Conservation (phyloP, 176 grass and related monocot species). For the Saccharum officinarum region DNA sequence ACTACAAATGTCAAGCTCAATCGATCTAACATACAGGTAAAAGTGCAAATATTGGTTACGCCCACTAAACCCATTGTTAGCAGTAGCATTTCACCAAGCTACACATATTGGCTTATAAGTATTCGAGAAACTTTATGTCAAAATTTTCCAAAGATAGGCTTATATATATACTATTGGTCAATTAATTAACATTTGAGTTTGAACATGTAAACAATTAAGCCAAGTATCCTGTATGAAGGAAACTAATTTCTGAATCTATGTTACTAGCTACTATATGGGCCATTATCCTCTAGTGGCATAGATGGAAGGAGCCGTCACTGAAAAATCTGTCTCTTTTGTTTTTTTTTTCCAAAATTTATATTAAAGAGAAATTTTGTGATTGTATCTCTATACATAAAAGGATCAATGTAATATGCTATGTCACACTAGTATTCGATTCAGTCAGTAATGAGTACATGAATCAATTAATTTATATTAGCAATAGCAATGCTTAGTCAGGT, state of each 20-base stretch:
- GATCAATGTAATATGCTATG: not conserved
- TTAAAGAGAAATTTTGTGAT: not conserved
- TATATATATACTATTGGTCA: too few relatives aligned
- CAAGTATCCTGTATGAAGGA: not conserved
- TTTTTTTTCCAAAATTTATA: not conserved
- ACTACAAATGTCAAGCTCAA: conserved; percentile 29
- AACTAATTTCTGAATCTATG: not conserved
- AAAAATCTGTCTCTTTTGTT: not conserved
- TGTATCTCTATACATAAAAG: not conserved
- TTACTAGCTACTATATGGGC: not conserved
- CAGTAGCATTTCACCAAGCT: not conserved
- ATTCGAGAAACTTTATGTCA: not conserved
- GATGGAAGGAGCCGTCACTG: not conserved
- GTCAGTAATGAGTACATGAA: not conserved
- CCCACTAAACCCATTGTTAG: not conserved
- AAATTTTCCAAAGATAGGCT: too few relatives aligned
- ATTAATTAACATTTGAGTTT: not conserved
- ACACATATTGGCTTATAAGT: not conserved
- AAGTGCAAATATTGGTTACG: conserved; percentile 17
- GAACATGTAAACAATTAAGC: not conserved
- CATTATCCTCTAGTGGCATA: not conserved
- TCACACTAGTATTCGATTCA: not conserved
- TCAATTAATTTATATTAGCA: not conserved
- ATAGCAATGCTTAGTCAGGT: not conserved
- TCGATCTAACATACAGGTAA: not conserved